These are phyloP conservation scores for Coemansia sp. DNA, from an alignment of 192 early-diverging fungal species.

Conservation along the genomic window DNA sequence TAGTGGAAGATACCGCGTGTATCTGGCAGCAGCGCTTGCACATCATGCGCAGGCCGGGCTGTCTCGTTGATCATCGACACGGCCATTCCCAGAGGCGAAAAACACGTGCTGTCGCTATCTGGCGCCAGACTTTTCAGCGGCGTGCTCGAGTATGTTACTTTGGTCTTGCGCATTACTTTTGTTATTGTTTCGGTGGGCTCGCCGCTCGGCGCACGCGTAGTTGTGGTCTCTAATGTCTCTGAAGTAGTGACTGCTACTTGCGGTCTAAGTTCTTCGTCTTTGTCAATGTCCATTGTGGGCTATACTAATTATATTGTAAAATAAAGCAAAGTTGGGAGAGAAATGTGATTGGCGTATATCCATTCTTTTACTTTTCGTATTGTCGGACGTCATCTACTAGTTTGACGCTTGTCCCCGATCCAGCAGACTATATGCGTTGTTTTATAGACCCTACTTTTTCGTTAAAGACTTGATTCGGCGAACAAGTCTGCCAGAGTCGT, in stretches of 20 bases:
- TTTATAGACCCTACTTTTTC: too few relatives aligned
- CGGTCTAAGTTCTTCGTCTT: constrained; percentile 8
- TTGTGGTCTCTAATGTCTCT: background rate
- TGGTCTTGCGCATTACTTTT: constrained; percentile 9
- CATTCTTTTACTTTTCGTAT: too few relatives aligned
- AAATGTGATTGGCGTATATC: too few relatives aligned
- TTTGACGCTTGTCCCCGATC: too few relatives aligned
- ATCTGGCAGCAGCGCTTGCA: constrained; percentile 31
- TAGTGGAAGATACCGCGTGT: constrained; percentile 35
- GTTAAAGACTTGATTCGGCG: too few relatives aligned
- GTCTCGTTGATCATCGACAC: constrained; percentile 14
- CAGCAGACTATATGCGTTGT: too few relatives aligned
- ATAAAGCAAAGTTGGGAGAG: background rate
- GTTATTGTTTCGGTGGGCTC: background rate
- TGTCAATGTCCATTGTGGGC: background rate
- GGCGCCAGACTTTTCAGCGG: background rate
- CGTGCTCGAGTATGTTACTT: constrained; percentile 1
- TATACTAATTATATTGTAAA: constrained; percentile 4
- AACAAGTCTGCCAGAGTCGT: too few relatives aligned
- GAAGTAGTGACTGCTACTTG: constrained; percentile 9
- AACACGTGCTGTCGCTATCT: constrained; percentile 5
- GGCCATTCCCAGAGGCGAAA: constrained; percentile 34
- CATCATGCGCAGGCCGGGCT: background rate
- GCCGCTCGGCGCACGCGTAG: background rate
- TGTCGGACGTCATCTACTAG: too few relatives aligned